Evolutionary conservation across 2,329 filamentous ascomycete species (phyloP), one percentile per base, ranked within the genome.

Genomic region (Trichoderma arundinaceum): DNA sequence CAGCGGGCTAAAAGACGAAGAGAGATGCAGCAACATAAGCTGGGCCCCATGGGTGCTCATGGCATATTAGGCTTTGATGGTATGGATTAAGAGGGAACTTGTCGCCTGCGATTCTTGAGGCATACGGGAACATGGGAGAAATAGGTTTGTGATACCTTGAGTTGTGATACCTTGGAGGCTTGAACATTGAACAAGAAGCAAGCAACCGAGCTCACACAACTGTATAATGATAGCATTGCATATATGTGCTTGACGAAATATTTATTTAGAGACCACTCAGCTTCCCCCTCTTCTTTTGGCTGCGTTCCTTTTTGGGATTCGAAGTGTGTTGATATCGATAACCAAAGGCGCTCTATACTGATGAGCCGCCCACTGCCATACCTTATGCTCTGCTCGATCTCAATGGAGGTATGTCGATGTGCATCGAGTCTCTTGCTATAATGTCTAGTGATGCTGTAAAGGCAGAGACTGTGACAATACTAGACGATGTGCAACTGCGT

Each of bases 31-130:
- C 77, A 70, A 51, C 76, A 68, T 61, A 81, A 81, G 58, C 74
- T 84, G 6, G 83, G 82, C 3, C 80, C 81, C 12, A 81, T 80
- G 75, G 83, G 83, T 19, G 81, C 82, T 3, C 82, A 85, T 51
- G 83, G 83, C 56, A 77, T 85, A n/a, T 71, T 84, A 68, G 80
- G 79, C 5, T 84, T 85, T 66, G 79, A 81, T 12, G 82, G 79
- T 7, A 66, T 84, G 69, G 82, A 83, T 65, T 83, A 58, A 68
- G 19, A 17, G 10, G n/a, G 9, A 17, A 19, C 15, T 12, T 43
- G 46, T 22, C 22, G 7, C 10, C 13, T 38, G 35, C 9, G 22
- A 28, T 28, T 4, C 28, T 38, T 35, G 10, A 15, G 19, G 28
- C 19, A 35, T 15, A 38, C 12, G 17, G 2, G 33, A n/a, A 4